Conservation (phyloP, 768 basidiomycete genomes). For the Cyathus striatus region DNA sequence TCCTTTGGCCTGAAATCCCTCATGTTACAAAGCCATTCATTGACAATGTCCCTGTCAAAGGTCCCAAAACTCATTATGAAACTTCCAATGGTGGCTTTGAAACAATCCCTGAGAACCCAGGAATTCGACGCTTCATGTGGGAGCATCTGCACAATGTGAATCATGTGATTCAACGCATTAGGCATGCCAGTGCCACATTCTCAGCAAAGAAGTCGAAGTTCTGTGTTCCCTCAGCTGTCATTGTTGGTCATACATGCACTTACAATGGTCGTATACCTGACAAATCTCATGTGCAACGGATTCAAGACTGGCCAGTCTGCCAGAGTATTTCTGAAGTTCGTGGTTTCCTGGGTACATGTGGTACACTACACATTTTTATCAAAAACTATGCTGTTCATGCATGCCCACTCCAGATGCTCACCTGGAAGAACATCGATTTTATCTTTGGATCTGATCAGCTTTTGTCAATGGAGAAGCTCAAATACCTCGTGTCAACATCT, state of each 20-base stretch:
- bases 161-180: conserved; percentile 21
- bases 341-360: conserved; percentile 22
- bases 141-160: conserved; percentile 27
- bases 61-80: conserved; percentile 23
- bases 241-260: conserved; percentile 19
- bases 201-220: conserved; percentile 25
- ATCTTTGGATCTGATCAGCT: conserved; percentile 17
- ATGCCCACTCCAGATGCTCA: conserved; percentile 12
- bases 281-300: conserved; percentile 5
- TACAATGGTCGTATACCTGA: conserved; percentile 20
- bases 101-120: conserved; percentile 15
- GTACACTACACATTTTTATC: conserved; percentile 18
- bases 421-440: conserved; percentile 17
- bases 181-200: conserved; percentile 24
- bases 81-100: conserved; percentile 12
- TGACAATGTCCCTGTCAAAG: conserved; percentile 17
- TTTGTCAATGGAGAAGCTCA: conserved; percentile 13
- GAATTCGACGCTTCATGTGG: conserved; percentile 31
- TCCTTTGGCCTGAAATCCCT: too few relatives aligned
- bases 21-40: too few relatives aligned
- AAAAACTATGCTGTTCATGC: conserved; percentile 13
- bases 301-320: conserved; percentile 18
- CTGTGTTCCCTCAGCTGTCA: conserved; percentile 9
- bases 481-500: conserved; percentile 13
- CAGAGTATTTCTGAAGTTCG: conserved; percentile 12